Base-by-base conservation (phyloP, 2,329 filamentous ascomycete species). In the Rutstroemia sydowiana region DNA sequence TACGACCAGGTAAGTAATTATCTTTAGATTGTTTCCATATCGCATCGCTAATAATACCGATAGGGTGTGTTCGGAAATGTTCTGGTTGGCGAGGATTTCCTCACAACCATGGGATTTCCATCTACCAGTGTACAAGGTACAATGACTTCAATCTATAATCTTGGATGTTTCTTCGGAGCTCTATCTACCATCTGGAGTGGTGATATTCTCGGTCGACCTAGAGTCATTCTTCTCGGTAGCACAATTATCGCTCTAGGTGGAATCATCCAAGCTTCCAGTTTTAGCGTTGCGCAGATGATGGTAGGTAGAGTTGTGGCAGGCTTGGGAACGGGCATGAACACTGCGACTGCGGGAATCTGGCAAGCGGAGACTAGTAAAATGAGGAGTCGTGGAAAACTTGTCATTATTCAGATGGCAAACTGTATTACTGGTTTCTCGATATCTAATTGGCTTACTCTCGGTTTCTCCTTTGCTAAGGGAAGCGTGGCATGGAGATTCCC, bases 401-500 rank as follows among this genome's bases (percentile, higher is more conserved):
- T 82, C 63, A 80, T 80, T 75, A 73, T 81, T 44, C 78, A 82
- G 61, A 77, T 77, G 16, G 75, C 76, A 3, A 64, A 81, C 48
- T 79, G 81, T 56, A 78, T 76, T 0, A 70, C 72, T 23, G 78
- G 78, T 21, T 76, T 48, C 14, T 48, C 46, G 2, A 37, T 51
- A 18, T 44, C 30, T 2, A 81, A 81, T 65, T 82, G 79, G 79
- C 70, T 83, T 44, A 78, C 82, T 55, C 75, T 79, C 36, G 78
- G 77, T 14, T 71, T 80, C 56, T 77, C 74, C 2, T 81, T 78
- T 57, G 71, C 74, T 7, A 48, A 41, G 9, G 46, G 69, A 2
- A 70, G 70, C 43, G 70, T 76, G 18, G 67, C 72, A 0, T 80
- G 81, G 82, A 72, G 81, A 3, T 83, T 84, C 61, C 81, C 82